Conservation (phyloP, 176 grass and related monocot species). For the Oryza meyeriana region DNA sequence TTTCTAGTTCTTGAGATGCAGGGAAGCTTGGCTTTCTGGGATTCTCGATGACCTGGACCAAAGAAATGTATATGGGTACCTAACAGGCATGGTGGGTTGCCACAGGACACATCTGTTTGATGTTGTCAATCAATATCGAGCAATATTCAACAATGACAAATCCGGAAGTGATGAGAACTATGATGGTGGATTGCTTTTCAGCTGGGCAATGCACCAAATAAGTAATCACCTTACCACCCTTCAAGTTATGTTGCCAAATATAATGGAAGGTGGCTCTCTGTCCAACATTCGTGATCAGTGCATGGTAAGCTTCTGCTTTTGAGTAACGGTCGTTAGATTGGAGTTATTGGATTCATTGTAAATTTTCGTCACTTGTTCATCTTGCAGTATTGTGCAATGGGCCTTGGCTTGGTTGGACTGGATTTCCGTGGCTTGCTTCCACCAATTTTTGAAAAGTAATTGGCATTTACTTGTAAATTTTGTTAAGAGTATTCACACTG, state of each 20-base stretch:
- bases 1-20: constrained; percentile 93
- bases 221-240: constrained; percentile 78
- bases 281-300: constrained; percentile 90
- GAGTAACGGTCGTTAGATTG: background rate
- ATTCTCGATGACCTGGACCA: constrained; percentile 91
- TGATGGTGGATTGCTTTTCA: constrained; percentile 91
- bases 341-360: background rate
- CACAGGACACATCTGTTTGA: constrained; percentile 91
- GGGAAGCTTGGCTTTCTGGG: constrained; percentile 91
- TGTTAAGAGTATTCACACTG: background rate
- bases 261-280: constrained; percentile 86
- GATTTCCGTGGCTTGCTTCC: constrained; percentile 94
- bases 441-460: constrained; percentile 96
- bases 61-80: constrained; percentile 86
- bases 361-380: constrained; percentile 32
- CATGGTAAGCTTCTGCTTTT: constrained; percentile 70
- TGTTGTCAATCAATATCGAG: constrained; percentile 96
- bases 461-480: background rate
- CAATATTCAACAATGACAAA: constrained; percentile 99
- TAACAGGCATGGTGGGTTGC: constrained; percentile 86
- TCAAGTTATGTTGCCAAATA: constrained; percentile 89
- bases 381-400: constrained; percentile 97
- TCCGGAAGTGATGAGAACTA: constrained; percentile 87
- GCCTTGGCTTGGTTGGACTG: constrained; percentile 92
- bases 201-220: constrained; percentile 97